Evolutionary conservation across 2,329 filamentous ascomycete genomes (phyloP).

Genomic region (Diplodia scrobiculata): DNA sequence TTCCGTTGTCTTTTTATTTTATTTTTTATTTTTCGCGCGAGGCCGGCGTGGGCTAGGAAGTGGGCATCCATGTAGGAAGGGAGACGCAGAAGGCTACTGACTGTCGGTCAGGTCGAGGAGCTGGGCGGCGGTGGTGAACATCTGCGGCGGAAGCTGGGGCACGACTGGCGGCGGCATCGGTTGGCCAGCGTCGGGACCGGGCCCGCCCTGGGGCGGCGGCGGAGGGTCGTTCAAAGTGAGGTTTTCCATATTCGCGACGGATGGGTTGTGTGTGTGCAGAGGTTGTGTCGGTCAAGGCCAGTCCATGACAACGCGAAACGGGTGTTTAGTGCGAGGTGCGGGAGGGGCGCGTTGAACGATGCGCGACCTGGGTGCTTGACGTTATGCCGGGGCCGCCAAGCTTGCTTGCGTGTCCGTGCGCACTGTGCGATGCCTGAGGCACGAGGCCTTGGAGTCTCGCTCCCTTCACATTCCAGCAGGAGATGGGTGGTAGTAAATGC

Average conservation of each 20-base stretch:
- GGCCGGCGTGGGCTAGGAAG: not conserved
- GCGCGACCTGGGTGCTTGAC: slow-evolving; percentile 24
- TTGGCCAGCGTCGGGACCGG: slow-evolving; percentile 10
- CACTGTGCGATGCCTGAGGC: slow-evolving; percentile 5
- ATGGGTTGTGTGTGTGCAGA: not conserved
- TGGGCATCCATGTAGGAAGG: not conserved
- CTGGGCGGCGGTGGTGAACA: slow-evolving; percentile 98
- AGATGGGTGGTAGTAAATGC: not conserved
- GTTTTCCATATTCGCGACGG: slow-evolving; percentile 29
- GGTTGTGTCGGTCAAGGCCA: slow-evolving; percentile 19
- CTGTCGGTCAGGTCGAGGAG: slow-evolving; percentile 95
- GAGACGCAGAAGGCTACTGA: slow-evolving; percentile 54
- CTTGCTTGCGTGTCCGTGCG: slow-evolving; percentile 9
- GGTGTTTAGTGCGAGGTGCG: not conserved
- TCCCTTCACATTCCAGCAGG: not conserved
- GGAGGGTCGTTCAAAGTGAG: slow-evolving; percentile 29
- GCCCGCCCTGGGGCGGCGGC: slow-evolving; percentile 10
- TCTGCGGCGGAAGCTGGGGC: slow-evolving; percentile 81
- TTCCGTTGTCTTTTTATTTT: not conserved
- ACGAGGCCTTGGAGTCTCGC: not conserved
- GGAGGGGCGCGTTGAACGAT: slow-evolving; percentile 22
- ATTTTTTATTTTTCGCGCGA: not conserved
- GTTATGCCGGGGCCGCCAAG: slow-evolving; percentile 20
- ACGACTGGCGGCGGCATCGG: slow-evolving; percentile 44
- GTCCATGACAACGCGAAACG: slow-evolving; percentile 28